phyloP scores from a whole-genome alignment of 768 basidiomycete genomes.

The Termitomyces sp. region DNA sequence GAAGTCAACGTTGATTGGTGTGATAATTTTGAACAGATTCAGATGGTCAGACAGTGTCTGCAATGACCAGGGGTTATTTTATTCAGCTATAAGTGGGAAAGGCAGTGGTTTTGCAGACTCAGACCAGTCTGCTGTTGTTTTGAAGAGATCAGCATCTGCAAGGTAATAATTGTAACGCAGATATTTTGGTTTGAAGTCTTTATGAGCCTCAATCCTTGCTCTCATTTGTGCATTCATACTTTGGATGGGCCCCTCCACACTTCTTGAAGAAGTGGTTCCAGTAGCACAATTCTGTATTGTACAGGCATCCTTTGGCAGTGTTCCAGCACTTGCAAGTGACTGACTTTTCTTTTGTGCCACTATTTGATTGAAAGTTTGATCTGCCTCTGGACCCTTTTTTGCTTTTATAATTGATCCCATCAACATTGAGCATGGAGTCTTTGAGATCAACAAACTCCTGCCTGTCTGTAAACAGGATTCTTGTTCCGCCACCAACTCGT shows the following conservation, averaged over 20 bases:
- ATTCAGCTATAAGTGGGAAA: too few relatives aligned
- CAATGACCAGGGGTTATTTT: too few relatives aligned
- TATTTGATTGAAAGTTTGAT: background rate
- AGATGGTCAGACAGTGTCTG: too few relatives aligned
- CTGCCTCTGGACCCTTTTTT: background rate
- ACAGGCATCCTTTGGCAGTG: constrained; percentile 7
- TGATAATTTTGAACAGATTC: too few relatives aligned
- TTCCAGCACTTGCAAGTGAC: constrained; percentile 20
- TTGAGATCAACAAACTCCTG: background rate
- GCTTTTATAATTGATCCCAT: background rate
- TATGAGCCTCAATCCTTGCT: background rate
- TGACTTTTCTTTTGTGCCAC: background rate
- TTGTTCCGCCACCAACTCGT: constrained; percentile 7
- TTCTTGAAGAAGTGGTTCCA: background rate
- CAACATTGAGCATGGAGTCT: background rate
- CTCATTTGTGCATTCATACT: background rate
- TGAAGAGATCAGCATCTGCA: background rate
- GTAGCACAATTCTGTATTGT: constrained; percentile 15
- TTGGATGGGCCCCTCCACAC: constrained; percentile 2
- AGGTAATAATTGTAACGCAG: constrained; percentile 3
- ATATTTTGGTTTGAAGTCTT: constrained; percentile 1
- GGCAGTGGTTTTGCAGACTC: too few relatives aligned
- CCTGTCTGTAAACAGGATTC: constrained; percentile 17
- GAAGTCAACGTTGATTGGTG: too few relatives aligned
- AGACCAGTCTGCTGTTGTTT: too few relatives aligned